Percentiles rank a stretch among this genome's conserved stretches.
These are phyloP conservation scores for Hypoxylon crocopeplum DNA, from an alignment of 495 filamentous ascomycete genomes.

Conservation along the genomic window DNA sequence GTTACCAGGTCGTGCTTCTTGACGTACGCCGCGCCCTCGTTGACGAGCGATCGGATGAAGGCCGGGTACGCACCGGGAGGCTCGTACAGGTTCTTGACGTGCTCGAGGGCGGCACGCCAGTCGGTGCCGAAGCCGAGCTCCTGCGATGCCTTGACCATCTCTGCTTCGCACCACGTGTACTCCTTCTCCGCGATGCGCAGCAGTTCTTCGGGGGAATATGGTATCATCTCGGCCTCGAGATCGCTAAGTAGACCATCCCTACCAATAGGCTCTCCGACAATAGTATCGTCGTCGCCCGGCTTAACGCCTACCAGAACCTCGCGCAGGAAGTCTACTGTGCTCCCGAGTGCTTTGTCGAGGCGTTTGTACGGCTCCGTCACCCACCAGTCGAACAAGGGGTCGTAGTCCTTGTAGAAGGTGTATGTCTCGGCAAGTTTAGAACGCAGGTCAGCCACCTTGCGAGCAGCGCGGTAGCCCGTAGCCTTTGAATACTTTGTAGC, in stretches of 20 bases:
- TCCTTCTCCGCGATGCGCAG: slow-evolving; percentile 53
- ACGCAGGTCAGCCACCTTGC: slow-evolving; percentile 43
- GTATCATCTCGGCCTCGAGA: slow-evolving; percentile 53
- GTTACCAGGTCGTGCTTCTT: slow-evolving; percentile 57
- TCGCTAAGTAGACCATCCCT: slow-evolving; percentile 49
- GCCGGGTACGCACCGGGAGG: slow-evolving; percentile 54
- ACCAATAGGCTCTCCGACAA: slow-evolving; percentile 60
- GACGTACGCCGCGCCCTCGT: slow-evolving; percentile 51
- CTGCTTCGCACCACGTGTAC: slow-evolving; percentile 51
- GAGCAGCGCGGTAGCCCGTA: slow-evolving; percentile 51
- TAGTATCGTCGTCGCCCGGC: slow-evolving; percentile 47
- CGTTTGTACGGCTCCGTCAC: slow-evolving; percentile 45
- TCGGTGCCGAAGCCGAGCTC: slow-evolving; percentile 37
- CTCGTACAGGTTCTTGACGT: slow-evolving; percentile 59
- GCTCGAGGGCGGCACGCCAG: slow-evolving; percentile 58
- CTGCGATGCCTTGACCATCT: slow-evolving; percentile 48
- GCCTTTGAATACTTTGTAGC: slow-evolving; percentile 44
- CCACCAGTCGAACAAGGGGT: slow-evolving; percentile 61
- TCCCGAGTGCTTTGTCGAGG: slow-evolving; percentile 40
- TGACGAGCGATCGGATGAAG: slow-evolving; percentile 51
- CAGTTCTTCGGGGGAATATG: slow-evolving; percentile 57
- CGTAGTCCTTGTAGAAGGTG: slow-evolving; percentile 55
- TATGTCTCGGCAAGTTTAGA: slow-evolving; percentile 48
- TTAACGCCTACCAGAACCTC: slow-evolving; percentile 51
- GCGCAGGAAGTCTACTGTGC: slow-evolving; percentile 39